phyloP scores from a whole-genome alignment of 768 basidiomycete genomes.

The Lactifluus volemus region DNA sequence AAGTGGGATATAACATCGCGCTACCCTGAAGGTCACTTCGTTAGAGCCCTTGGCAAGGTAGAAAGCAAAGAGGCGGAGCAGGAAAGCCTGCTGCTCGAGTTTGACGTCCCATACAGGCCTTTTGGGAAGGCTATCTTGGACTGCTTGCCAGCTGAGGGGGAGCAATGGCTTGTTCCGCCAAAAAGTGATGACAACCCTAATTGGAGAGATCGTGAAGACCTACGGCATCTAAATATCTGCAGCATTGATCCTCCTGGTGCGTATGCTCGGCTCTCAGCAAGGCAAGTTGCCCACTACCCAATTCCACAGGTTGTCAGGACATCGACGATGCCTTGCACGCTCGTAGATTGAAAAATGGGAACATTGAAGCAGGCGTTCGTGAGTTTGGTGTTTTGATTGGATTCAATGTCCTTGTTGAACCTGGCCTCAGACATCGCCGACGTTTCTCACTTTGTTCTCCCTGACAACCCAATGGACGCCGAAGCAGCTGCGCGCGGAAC shows the following conservation, averaged over 20 bases:
- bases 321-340: constrained; percentile 98
- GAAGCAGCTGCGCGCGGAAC: constrained; percentile 96
- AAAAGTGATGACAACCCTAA: constrained; percentile 43
- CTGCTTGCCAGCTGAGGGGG: constrained; percentile 85
- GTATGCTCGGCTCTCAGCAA: constrained; percentile 8
- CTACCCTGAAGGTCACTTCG: constrained; percentile 96
- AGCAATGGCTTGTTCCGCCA: constrained; percentile 84
- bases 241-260: constrained; percentile 94
- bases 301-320: constrained; percentile 75
- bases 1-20: constrained; percentile 80
- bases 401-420: background rate
- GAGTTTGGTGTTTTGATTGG: constrained; percentile 31
- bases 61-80: constrained; percentile 96
- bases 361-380: constrained; percentile 98
- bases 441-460: constrained; percentile 90
- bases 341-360: constrained; percentile 75
- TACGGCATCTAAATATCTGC: constrained; percentile 80
- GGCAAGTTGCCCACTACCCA: constrained; percentile 5
- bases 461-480: constrained; percentile 92
- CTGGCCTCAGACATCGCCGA: constrained; percentile 81
- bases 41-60: constrained; percentile 80
- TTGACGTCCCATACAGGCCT: constrained; percentile 90
- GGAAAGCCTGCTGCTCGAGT: constrained; percentile 88
- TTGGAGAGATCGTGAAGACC: constrained; percentile 84
- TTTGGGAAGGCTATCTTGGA: constrained; percentile 94